Conservation (phyloP, 805 yeast species). For the Candida nanaspora region DNA sequence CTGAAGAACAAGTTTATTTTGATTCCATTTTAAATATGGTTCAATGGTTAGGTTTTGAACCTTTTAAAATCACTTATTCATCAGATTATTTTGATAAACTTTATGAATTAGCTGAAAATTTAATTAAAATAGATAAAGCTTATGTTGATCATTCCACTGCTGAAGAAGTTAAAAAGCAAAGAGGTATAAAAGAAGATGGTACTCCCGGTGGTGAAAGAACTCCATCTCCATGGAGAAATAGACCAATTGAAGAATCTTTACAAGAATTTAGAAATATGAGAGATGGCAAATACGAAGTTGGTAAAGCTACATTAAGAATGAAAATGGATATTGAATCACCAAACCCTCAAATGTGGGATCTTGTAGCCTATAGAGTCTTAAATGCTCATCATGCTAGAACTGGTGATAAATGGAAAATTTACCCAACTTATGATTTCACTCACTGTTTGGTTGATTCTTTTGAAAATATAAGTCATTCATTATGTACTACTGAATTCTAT, state of each 20-base stretch:
- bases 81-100: slow-evolving; percentile 90
- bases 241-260: slow-evolving; percentile 68
- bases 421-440: slow-evolving; percentile 98
- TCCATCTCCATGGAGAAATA: slow-evolving; percentile 71
- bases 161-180: slow-evolving; percentile 81
- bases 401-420: slow-evolving; percentile 94
- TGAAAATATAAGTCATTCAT: slow-evolving; percentile 91
- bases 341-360: slow-evolving; percentile 99
- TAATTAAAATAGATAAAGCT: slow-evolving; percentile 66
- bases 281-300: slow-evolving; percentile 81
- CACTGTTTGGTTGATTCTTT: slow-evolving; percentile 98
- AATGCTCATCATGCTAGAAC: slow-evolving; percentile 94
- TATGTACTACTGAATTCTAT: slow-evolving; percentile 94
- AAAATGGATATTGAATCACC: slow-evolving; percentile 87
- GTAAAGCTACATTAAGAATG: slow-evolving; percentile 95
- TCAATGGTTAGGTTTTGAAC: slow-evolving; percentile 88
- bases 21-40: slow-evolving; percentile 79
- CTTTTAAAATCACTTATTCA: slow-evolving; percentile 93
- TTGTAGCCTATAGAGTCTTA: slow-evolving; percentile 92
- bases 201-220: slow-evolving; percentile 88
- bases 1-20: slow-evolving; percentile 91
- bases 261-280: slow-evolving; percentile 83
- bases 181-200: slow-evolving; percentile 91
- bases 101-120: slow-evolving; percentile 80
- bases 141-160: slow-evolving; percentile 92